Evolutionary conservation across 805 yeast genomes (phyloP).

Genomic region (Priceomyces melissophilus): DNA sequence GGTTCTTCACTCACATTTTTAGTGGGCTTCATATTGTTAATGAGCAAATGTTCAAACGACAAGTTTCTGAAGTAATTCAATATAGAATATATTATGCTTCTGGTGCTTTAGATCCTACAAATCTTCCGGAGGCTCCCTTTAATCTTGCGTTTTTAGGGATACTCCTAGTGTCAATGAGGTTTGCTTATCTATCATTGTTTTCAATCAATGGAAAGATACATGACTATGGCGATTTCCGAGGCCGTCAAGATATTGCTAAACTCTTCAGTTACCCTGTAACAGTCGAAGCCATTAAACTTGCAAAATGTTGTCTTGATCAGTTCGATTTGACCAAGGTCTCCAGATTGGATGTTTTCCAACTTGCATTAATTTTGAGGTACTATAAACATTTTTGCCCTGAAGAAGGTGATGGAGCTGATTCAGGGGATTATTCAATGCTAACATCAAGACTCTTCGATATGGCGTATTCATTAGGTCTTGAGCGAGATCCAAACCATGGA

Average conservation of each 20-base stretch:
- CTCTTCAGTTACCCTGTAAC: background rate
- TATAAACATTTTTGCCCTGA: constrained; percentile 50
- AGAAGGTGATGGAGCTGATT: constrained; percentile 55
- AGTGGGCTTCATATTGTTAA: too few relatives aligned
- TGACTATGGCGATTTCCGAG: too few relatives aligned
- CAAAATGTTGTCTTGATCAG: constrained; percentile 19
- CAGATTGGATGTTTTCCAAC: constrained; percentile 38
- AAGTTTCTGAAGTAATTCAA: too few relatives aligned
- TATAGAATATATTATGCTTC: too few relatives aligned
- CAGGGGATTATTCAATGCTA: constrained; percentile 55
- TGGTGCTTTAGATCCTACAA: too few relatives aligned
- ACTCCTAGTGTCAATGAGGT: constrained; percentile 28
- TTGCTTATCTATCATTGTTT: constrained; percentile 19
- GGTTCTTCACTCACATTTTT: too few relatives aligned
- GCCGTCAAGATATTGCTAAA: background rate
- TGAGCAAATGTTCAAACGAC: too few relatives aligned
- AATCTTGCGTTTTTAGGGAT: constrained; percentile 32
- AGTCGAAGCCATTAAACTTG: background rate
- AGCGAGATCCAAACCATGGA: constrained; percentile 57
- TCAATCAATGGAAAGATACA: too few relatives aligned
- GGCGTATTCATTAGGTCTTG: constrained; percentile 64
- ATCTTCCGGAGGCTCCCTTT: too few relatives aligned
- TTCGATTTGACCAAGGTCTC: constrained; percentile 26
- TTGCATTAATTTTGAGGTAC: background rate
- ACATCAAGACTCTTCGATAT: constrained; percentile 58